Conservation (phyloP, 75 land plant species). For the Adiantum capillusveneris region DNA sequence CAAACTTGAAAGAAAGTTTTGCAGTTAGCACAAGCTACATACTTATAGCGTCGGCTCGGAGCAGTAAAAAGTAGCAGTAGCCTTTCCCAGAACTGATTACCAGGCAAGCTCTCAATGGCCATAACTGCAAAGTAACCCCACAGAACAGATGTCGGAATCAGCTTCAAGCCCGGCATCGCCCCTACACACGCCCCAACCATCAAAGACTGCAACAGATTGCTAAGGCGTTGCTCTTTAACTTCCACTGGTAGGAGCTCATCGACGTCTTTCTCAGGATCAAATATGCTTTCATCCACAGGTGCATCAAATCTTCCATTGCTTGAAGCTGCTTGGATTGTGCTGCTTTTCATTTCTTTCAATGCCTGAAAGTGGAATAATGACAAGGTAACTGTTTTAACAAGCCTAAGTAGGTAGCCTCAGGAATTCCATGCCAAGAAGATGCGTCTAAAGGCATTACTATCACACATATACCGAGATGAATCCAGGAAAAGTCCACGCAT, state of each 20-base stretch:
- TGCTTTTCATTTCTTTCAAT: slow-evolving; percentile 55
- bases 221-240: slow-evolving; percentile 83
- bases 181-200: slow-evolving; percentile 82
- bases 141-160: slow-evolving; percentile 78
- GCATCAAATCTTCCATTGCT: slow-evolving; percentile 46
- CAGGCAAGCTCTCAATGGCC: slow-evolving; percentile 96
- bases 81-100: slow-evolving; percentile 96
- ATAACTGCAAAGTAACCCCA: slow-evolving; percentile 98
- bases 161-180: slow-evolving; percentile 76
- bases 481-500: too few species aligned
- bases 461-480: too few species aligned
- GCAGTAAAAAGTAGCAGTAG: slow-evolving; percentile 64
- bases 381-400: background rate
- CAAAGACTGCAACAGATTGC: slow-evolving; percentile 69
- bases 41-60: slow-evolving; percentile 73
- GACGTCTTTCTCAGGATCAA: slow-evolving; percentile 81
- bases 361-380: slow-evolving; percentile 24
- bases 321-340: slow-evolving; percentile 51
- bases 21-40: too few species aligned
- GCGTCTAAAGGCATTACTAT: too few species aligned
- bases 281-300: slow-evolving; percentile 59
- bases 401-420: too few species aligned
- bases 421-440: too few species aligned
- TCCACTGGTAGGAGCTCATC: slow-evolving; percentile 84
- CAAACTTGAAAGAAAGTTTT: too few species aligned